Evolutionary conservation across 2,329 filamentous ascomycete genomes (phyloP).

Genomic region (Exophiala sp.): DNA sequence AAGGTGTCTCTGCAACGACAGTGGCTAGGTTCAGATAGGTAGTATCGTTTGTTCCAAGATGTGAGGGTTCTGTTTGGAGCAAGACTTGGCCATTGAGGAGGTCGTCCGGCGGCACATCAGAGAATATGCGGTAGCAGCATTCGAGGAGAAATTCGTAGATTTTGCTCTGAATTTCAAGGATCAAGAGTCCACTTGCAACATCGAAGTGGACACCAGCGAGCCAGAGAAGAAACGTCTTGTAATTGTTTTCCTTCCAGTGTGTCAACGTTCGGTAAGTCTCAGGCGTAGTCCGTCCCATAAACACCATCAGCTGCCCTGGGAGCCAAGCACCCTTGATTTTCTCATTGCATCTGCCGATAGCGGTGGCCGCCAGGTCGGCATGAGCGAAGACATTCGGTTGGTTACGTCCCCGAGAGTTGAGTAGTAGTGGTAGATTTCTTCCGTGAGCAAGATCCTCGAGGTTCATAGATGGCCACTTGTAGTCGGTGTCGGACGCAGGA

Average conservation of each 20-base stretch:
- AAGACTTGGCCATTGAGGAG: constrained; percentile 33
- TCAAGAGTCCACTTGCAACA: constrained; percentile 38
- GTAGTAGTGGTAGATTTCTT: neutral
- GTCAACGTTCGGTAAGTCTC: neutral
- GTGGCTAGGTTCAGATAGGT: constrained; percentile 40
- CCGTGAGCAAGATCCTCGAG: neutral
- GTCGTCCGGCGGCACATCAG: constrained; percentile 43
- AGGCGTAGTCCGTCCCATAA: neutral
- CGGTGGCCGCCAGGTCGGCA: neutral
- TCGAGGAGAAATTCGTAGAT: constrained; percentile 49
- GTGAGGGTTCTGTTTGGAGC: constrained; percentile 38
- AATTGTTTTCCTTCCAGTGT: neutral
- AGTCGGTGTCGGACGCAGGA: neutral
- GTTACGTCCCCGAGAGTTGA: neutral
- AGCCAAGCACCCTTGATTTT: neutral
- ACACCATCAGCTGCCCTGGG: neutral
- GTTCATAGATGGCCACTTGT: neutral
- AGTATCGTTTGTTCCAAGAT: constrained; percentile 30
- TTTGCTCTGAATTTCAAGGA: constrained; percentile 52
- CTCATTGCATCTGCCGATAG: neutral
- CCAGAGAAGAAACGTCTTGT: neutral
- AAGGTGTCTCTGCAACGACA: constrained; percentile 52
- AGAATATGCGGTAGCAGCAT: constrained; percentile 49
- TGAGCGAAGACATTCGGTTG: neutral
- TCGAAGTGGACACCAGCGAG: neutral